These are phyloP conservation scores for Termitomyces sp. DNA, from an alignment of 768 basidiomycete genomes.

Conservation along the genomic window DNA sequence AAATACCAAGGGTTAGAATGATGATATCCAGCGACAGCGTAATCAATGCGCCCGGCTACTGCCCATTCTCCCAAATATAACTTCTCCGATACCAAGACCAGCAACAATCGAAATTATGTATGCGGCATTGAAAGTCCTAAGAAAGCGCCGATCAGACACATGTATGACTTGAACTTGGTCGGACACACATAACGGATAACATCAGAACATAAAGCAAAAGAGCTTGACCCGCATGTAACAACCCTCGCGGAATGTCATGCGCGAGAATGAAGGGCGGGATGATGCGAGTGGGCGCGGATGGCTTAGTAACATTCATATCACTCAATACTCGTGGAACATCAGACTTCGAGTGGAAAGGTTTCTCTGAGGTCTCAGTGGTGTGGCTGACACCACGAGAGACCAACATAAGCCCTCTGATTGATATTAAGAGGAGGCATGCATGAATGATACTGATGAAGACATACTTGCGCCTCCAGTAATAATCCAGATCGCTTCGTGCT, in stretches of 20 bases:
- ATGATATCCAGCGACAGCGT: background rate
- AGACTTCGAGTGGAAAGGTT: constrained; percentile 1
- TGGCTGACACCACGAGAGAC: background rate
- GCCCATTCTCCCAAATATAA: constrained; percentile 57
- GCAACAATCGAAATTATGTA: constrained; percentile 69
- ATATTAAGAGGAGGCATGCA: background rate
- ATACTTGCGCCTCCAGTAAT: constrained; percentile 57
- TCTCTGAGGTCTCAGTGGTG: constrained; percentile 1
- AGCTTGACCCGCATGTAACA: constrained; percentile 57
- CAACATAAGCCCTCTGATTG: constrained; percentile 10
- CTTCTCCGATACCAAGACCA: constrained; percentile 72
- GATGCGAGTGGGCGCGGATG: constrained; percentile 20
- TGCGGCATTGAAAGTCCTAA: constrained; percentile 79
- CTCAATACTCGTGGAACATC: background rate
- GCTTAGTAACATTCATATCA: background rate
- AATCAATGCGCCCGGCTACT: constrained; percentile 12
- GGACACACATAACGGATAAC: constrained; percentile 72
- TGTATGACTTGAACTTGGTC: background rate
- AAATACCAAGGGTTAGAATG: background rate
- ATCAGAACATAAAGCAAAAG: constrained; percentile 67
- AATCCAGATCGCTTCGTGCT: constrained; percentile 44
- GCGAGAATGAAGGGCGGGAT: constrained; percentile 58
- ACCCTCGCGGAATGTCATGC: constrained; percentile 69
- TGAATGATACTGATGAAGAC: constrained; percentile 1
- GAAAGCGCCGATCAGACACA: background rate